Conservation (phyloP, 352 stramenopile species). For the Paralagenidium karlingii region DNA sequence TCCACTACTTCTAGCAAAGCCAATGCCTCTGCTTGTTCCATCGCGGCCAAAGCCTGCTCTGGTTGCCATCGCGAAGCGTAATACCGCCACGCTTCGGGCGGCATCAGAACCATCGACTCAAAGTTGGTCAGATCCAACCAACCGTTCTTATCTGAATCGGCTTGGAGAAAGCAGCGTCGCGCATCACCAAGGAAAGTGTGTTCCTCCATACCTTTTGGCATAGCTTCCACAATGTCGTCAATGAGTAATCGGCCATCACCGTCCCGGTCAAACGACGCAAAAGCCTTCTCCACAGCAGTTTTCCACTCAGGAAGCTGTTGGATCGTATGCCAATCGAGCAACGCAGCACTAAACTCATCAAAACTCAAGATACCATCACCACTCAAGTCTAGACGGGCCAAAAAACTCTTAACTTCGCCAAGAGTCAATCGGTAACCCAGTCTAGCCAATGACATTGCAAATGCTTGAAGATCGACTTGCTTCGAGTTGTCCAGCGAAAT, state of each 20-base stretch:
- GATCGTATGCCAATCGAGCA: constrained; percentile 52
- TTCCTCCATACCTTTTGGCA: constrained; percentile 2
- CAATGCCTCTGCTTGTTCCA: too few species aligned
- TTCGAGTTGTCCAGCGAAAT: constrained; percentile 29
- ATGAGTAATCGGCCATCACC: constrained; percentile 30
- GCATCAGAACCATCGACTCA: not conserved
- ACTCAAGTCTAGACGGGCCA: constrained; percentile 44
- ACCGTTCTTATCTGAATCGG: constrained; percentile 10
- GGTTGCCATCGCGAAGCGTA: too few species aligned
- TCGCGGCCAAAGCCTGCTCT: too few species aligned
- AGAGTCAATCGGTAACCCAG: constrained; percentile 46
- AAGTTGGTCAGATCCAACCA: not conserved
- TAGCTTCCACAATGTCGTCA: constrained; percentile 31
- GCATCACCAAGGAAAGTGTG: constrained; percentile 56
- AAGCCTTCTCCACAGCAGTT: constrained; percentile 20
- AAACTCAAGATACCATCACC: constrained; percentile 41
- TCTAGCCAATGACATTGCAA: constrained; percentile 31
- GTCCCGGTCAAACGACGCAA: constrained; percentile 31
- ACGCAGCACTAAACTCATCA: constrained; percentile 51
- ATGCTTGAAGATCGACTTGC: constrained; percentile 35
- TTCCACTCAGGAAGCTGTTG: constrained; percentile 24
- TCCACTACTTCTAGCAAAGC: too few species aligned
- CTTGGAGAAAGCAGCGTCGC: constrained; percentile 38
- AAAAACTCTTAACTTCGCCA: constrained; percentile 43
- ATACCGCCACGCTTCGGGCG: too few species aligned